Evolutionary conservation across 1,284 basidiomycete genomes (phyloP).

Genomic region (Fomitiporia mediterranea): DNA sequence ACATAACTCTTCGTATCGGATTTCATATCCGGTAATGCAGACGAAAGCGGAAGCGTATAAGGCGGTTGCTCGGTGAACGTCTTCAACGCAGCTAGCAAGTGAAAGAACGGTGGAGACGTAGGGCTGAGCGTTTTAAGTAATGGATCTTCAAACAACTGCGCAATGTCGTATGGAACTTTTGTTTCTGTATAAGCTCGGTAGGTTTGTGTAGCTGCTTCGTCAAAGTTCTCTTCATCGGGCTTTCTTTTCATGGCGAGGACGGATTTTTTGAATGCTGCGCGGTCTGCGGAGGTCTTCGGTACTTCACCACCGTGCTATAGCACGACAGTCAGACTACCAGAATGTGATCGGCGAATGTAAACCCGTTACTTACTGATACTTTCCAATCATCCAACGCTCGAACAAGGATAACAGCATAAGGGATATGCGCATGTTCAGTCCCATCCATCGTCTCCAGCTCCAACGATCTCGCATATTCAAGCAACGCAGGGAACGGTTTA

Average conservation of each 20-base stretch:
- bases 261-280: conserved; percentile 71
- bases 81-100: conserved; percentile 78
- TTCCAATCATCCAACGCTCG: conserved; percentile 82
- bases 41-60: conserved; percentile 46
- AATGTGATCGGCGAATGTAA: neutral
- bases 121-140: conserved; percentile 36
- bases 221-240: conserved; percentile 92
- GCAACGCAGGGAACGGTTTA: conserved; percentile 80
- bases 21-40: conserved; percentile 94
- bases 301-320: conserved; percentile 57
- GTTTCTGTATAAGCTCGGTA: conserved; percentile 71
- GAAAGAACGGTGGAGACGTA: conserved; percentile 71
- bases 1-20: conserved; percentile 84
- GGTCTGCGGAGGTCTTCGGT: conserved; percentile 65
- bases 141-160: conserved; percentile 61
- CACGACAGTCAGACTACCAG: conserved; percentile 3
- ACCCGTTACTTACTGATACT: conserved; percentile 43
- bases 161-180: conserved; percentile 64
- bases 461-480: conserved; percentile 65
- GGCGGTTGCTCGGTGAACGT: conserved; percentile 46
- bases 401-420: conserved; percentile 84
- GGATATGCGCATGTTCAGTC: conserved; percentile 83
- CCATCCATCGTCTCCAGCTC: conserved; percentile 76
- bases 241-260: conserved; percentile 62
- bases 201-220: conserved; percentile 83